Base-by-base conservation (phyloP, 2,329 filamentous ascomycete genomes). In the Colletotrichum sp. region DNA sequence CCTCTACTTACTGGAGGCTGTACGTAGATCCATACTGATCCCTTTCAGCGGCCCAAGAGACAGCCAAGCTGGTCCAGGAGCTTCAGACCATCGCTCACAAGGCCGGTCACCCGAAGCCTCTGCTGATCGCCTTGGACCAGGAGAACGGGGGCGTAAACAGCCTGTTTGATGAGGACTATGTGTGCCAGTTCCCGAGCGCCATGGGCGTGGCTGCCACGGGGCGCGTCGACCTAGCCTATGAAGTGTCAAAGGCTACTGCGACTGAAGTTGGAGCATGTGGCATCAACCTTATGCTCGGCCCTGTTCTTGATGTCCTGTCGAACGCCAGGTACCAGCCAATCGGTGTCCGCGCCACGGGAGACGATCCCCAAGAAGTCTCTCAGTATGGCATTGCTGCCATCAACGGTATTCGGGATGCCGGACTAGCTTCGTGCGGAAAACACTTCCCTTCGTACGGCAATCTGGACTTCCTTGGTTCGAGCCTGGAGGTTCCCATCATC, bases 81-180 rank as follows among this genome's bases (percentile, higher is more conserved):
- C 89, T 99, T 60, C 97, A 99, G 85, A 96, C 93, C 66, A 96
- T 98, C 82, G 97, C 97, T 49, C 95, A 95, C 82, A 91, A 98
- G 85, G 94, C 96, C 76, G 96, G 96, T 24, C 96, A 99, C 84
- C 94, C 95, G 5, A 93, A 96, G 4, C 97, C 97, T 3, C 87
- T 99, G 21, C 89, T 98, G 71, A 98, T 99, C 80, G 96, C 95
- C 52, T 88, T 99, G 49, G 97, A 99, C 82, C 97, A 99, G 83
- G 97, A 99, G 84, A 99, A 99, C 92, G 97, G 97, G 78, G 96
- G 96, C 5, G 96, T 98, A 84, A 99, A 98, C 87, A 98, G 95
- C 85, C 90, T 99, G 4, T 98, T 98, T 81, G 96, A 99, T 83
- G 96, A 98, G 80, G 95, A 97, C 81, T 97, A 96, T 83, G 96